These are phyloP conservation scores for Cyclotella sp. DNA, from an alignment of 108 stramenopile species.

Conservation along the genomic window DNA sequence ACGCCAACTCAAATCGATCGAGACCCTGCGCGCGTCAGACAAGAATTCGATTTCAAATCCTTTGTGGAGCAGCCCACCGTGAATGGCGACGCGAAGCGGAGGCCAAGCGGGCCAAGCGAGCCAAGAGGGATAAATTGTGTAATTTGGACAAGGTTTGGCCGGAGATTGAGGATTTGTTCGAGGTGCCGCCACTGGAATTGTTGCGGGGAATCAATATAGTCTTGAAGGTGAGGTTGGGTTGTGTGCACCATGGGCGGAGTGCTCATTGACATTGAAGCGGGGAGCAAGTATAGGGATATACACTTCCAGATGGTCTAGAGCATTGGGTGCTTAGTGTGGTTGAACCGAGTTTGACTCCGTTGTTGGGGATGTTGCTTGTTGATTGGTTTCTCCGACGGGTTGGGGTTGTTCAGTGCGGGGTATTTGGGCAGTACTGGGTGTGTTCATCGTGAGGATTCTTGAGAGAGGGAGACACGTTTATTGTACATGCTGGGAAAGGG, in stretches of 20 bases:
- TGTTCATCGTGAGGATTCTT: constrained; percentile 58
- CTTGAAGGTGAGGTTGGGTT: constrained; percentile 71
- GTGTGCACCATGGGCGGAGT: constrained; percentile 67
- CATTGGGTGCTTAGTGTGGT: constrained; percentile 68
- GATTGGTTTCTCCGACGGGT: constrained; percentile 73
- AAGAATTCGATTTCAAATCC: constrained; percentile 76
- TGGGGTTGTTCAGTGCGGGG: constrained; percentile 80
- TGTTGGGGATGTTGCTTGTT: constrained; percentile 74
- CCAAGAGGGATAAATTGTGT: constrained; percentile 50
- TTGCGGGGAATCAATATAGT: constrained; percentile 72
- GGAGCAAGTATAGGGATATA: constrained; percentile 61
- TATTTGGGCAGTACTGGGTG: constrained; percentile 64
- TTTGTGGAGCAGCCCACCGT: constrained; percentile 70
- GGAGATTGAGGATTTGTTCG: constrained; percentile 74
- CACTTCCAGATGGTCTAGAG: constrained; percentile 69
- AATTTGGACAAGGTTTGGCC: constrained; percentile 62
- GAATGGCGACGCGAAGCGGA: constrained; percentile 33
- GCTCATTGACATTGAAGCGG: constrained; percentile 79
- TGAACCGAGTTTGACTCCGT: constrained; percentile 88
- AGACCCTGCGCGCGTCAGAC: constrained; percentile 50
- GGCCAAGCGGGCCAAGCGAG: constrained; percentile 37
- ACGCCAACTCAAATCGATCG: neutral
- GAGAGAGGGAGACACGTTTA: neutral
- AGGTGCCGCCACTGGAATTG: constrained; percentile 65
- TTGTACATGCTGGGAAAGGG: neutral